These are phyloP conservation scores for Wallacemonas sp. DNA, from an alignment of 208 protist species.

Conservation along the genomic window DNA sequence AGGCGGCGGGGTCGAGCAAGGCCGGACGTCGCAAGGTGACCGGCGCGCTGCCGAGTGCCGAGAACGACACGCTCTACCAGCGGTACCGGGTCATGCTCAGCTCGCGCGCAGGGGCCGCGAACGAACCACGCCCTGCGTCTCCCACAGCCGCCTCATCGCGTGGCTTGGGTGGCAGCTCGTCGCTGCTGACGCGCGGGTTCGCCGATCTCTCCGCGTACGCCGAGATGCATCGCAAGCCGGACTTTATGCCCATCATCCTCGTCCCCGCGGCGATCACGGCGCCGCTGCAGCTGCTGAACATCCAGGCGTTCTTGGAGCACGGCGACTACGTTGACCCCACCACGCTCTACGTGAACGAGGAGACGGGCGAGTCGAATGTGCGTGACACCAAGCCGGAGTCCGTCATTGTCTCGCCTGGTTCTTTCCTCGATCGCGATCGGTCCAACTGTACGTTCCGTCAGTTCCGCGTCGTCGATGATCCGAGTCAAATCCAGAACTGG, in stretches of 20 bases:
- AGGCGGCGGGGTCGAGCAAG: neutral
- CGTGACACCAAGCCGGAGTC: slow-evolving; percentile 69
- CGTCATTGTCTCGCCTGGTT: slow-evolving; percentile 70
- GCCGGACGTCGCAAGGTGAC: neutral
- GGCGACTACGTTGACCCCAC: slow-evolving; percentile 81
- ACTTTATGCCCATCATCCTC: slow-evolving; percentile 88
- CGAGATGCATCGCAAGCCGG: slow-evolving; percentile 40
- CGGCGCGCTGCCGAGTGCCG: neutral
- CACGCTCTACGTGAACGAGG: slow-evolving; percentile 64
- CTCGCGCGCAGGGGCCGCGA: neutral
- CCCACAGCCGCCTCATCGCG: slow-evolving; percentile 12
- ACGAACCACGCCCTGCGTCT: neutral
- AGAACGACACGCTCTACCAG: neutral
- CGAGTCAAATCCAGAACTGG: slow-evolving; percentile 71
- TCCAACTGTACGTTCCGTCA: slow-evolving; percentile 64
- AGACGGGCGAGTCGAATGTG: slow-evolving; percentile 67
- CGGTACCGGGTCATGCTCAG: slow-evolving; percentile 12
- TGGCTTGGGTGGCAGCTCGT: slow-evolving; percentile 32
- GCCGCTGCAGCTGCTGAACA: slow-evolving; percentile 83
- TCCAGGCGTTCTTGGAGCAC: slow-evolving; percentile 75
- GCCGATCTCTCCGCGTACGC: slow-evolving; percentile 37
- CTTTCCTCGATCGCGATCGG: slow-evolving; percentile 70
- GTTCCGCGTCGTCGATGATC: slow-evolving; percentile 85
- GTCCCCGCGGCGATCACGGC: slow-evolving; percentile 69
- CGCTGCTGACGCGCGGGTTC: slow-evolving; percentile 57